A percentile compares a stretch with the other conserved stretches of the same genome.
Evolutionary conservation across 2,329 filamentous ascomycete genomes (phyloP).

Genomic region (Fusarium graminum): DNA sequence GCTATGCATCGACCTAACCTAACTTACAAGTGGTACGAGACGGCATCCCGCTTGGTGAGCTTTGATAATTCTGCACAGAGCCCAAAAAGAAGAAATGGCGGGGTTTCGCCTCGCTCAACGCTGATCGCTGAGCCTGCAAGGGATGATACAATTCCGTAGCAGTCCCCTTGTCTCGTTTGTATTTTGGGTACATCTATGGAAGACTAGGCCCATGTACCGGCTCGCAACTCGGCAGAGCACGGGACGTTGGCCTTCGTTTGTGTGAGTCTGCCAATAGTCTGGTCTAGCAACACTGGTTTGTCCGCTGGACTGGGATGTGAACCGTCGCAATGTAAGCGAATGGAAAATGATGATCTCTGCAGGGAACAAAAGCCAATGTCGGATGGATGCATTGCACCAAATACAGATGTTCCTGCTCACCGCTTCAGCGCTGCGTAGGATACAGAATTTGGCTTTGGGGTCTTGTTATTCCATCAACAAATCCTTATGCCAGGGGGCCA

Average conservation of each 20-base stretch:
- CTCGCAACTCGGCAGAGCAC: slow-evolving; percentile 4
- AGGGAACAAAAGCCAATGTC: slow-evolving; percentile 9
- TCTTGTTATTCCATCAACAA: slow-evolving; percentile 4
- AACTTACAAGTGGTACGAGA: slow-evolving; percentile 43
- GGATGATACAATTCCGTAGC: slow-evolving; percentile 33
- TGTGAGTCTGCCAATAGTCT: slow-evolving; percentile 8
- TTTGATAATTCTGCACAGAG: slow-evolving; percentile 37
- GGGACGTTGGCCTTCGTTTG: neutral
- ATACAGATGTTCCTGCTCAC: slow-evolving; percentile 11
- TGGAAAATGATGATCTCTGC: slow-evolving; percentile 19
- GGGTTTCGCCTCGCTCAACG: slow-evolving; percentile 35
- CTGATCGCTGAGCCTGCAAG: slow-evolving; percentile 45
- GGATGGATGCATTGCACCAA: slow-evolving; percentile 7
- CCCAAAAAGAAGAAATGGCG: slow-evolving; percentile 43
- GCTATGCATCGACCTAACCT: slow-evolving; percentile 37
- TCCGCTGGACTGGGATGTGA: slow-evolving; percentile 8
- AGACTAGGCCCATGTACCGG: slow-evolving; percentile 11
- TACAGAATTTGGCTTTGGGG: neutral
- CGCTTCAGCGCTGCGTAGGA: slow-evolving; percentile 2
- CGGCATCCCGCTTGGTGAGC: slow-evolving; percentile 36
- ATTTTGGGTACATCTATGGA: slow-evolving; percentile 18
- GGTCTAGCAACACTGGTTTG: slow-evolving; percentile 3
- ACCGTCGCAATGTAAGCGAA: slow-evolving; percentile 6
- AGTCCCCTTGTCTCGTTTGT: slow-evolving; percentile 10
- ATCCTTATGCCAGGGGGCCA: slow-evolving; percentile 22